Evolutionary conservation across 352 stramenopile genomes (phyloP), one percentile per base, ranked within the genome.

Genomic region (Phytopythium ostracodes): DNA sequence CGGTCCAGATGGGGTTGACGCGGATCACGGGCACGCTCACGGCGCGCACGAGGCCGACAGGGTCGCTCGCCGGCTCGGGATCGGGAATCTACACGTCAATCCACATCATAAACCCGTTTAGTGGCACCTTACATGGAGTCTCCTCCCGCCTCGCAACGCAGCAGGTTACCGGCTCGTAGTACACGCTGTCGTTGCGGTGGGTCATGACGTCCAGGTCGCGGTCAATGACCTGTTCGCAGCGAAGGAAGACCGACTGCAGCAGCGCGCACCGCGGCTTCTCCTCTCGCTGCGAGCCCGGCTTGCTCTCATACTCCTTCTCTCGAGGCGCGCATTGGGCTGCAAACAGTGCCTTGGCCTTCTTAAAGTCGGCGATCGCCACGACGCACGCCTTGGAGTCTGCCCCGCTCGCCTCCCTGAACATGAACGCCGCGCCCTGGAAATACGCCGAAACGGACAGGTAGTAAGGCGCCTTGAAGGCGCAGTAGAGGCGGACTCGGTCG

Each of bases 181-280:
- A 91, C 11, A 89, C 78, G 56, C 68, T 83, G 53, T 88, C 76
- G 60, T 91, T 91, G 51, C 81, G 77, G 42, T 82, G 73, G 1
- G 81, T 81, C 49, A 84, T 75, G 53, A 91, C 86, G 59, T 91
- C 77, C 25, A 91, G 40, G 46, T 89, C 79, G 49, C 81, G 76
- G 60, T 85, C 68, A 44, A 91, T 72, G 43, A 91, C 84, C 60
- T 88, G 74, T 60, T 84, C 70, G 31, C 74, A 77, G n/a, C 81
- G 76, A 54, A 80, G 44, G 63, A 83, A 87, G 18, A 87, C 62
- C 2, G 68, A 58, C 36, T 69, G 64, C 59, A 88, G 64, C 43
- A 72, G 70, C 12, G 67, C 52, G 53, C 72, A 55, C 10, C 77
- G 77, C 24, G 73, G 50, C 18, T 66, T 77, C 60, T 80, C 73